These are phyloP conservation scores for Podospora conica DNA, from an alignment of 495 filamentous ascomycete genomes.

Conservation along the genomic window DNA sequence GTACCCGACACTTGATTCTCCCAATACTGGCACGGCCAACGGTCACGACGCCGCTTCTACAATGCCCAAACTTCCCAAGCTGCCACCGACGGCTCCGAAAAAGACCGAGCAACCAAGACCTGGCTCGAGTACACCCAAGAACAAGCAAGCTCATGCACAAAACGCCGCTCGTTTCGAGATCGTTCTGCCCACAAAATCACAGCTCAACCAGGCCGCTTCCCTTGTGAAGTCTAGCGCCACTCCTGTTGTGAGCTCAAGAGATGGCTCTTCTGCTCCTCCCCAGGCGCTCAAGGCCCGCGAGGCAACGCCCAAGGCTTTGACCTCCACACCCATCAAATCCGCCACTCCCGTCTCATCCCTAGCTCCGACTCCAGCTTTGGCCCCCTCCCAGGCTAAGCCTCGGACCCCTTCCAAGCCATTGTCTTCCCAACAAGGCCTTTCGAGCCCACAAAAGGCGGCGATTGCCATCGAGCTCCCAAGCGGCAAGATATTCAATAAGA, in stretches of 20 bases:
- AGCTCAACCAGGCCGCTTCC: slow-evolving; percentile 21
- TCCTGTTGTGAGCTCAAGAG: neutral
- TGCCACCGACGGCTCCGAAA: slow-evolving; percentile 10
- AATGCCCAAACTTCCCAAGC: neutral
- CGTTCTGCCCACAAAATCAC: slow-evolving; percentile 28
- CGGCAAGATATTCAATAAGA: slow-evolving; percentile 29
- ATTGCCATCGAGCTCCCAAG: slow-evolving; percentile 37
- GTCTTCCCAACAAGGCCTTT: slow-evolving; percentile 9
- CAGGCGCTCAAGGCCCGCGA: neutral
- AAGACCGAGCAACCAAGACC: slow-evolving; percentile 22
- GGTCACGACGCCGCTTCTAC: slow-evolving; percentile 5
- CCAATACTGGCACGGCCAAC: slow-evolving; percentile 11
- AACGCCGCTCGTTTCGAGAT: slow-evolving; percentile 30
- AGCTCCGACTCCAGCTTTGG: neutral
- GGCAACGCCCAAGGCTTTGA: neutral
- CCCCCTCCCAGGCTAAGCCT: neutral
- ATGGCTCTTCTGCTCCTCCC: neutral
- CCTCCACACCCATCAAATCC: neutral
- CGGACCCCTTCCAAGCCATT: neutral
- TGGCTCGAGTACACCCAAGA: slow-evolving; percentile 8
- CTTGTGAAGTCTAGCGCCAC: neutral
- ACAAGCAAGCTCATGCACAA: slow-evolving; percentile 24
- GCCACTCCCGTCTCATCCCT: neutral
- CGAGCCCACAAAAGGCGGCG: slow-evolving; percentile 12
- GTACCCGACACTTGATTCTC: slow-evolving; percentile 32